Percentiles rank a stretch among this genome's conserved stretches.
Conservation (phyloP, 2,329 filamentous ascomycete genomes). For the Sporothrix phasma region DNA sequence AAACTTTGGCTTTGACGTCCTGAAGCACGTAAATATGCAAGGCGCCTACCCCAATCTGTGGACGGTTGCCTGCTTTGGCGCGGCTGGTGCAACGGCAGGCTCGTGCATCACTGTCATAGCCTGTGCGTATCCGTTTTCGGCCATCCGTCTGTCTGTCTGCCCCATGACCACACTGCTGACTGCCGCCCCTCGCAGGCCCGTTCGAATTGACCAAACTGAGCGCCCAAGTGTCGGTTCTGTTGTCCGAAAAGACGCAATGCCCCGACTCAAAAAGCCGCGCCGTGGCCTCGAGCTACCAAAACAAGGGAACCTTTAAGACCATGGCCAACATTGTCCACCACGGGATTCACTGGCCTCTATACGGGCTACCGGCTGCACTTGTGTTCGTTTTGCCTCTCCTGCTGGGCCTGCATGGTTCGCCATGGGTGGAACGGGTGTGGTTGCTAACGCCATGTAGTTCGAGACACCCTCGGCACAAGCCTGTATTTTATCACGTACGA, state of each 20-base stretch:
- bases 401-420: neutral
- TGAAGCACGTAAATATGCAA: conserved; percentile 59
- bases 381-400: conserved; percentile 39
- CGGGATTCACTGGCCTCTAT: conserved; percentile 62
- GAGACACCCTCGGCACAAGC: conserved; percentile 72
- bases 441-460: conserved; percentile 41
- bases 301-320: conserved; percentile 67
- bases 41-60: conserved; percentile 63
- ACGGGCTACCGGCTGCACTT: conserved; percentile 72
- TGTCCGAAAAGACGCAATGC: conserved; percentile 48
- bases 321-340: conserved; percentile 68
- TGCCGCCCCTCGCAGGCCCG: conserved; percentile 41
- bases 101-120: conserved; percentile 71
- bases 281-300: conserved; percentile 60
- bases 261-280: conserved; percentile 42
- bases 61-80: conserved; percentile 66
- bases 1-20: conserved; percentile 58
- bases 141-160: neutral
- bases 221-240: conserved; percentile 72
- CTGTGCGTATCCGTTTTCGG: conserved; percentile 39
- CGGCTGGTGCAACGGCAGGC: conserved; percentile 68
- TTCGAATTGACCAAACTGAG: conserved; percentile 87
- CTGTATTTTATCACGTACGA: conserved; percentile 90
- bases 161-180: neutral
- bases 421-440: neutral